phyloP scores from a whole-genome alignment of 345 rosid genomes.

The Syzygium jambos region DNA sequence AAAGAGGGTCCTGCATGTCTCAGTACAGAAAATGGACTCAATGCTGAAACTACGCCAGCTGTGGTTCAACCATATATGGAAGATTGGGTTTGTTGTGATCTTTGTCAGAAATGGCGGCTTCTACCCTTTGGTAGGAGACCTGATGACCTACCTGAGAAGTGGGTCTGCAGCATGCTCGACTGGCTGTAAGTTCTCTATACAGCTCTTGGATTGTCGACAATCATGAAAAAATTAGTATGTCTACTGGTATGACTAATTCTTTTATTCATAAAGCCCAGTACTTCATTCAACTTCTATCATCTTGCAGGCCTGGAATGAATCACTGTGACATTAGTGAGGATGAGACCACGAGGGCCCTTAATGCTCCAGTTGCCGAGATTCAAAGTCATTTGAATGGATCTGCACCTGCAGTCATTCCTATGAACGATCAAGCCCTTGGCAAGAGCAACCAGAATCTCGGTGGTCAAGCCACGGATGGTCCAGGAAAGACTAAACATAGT shows the following conservation, averaged over 20 bases:
- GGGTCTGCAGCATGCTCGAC: slow-evolving; percentile 87
- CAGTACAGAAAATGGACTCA: slow-evolving; percentile 13
- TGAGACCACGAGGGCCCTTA: slow-evolving; percentile 60
- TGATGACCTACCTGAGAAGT: slow-evolving; percentile 75
- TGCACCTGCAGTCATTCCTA: slow-evolving; percentile 9
- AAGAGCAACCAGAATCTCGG: slow-evolving; percentile 5
- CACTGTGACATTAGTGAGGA: slow-evolving; percentile 65
- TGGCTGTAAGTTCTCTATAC: slow-evolving; percentile 81
- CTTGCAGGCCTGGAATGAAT: slow-evolving; percentile 75
- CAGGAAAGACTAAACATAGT: slow-evolving; percentile 17
- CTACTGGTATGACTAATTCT: not conserved
- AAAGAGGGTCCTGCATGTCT: slow-evolving; percentile 17
- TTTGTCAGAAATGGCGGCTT: slow-evolving; percentile 89
- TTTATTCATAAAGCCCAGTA: not conserved
- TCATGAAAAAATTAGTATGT: slow-evolving; percentile 9
- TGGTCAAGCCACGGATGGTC: slow-evolving; percentile 11
- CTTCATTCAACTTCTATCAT: not conserved
- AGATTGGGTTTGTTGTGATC: slow-evolving; percentile 92
- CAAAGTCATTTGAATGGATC: slow-evolving; percentile 22
- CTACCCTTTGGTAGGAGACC: slow-evolving; percentile 74
- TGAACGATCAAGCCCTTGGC: slow-evolving; percentile 7
- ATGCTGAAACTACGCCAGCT: slow-evolving; percentile 16
- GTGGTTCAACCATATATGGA: slow-evolving; percentile 15
- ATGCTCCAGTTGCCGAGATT: not conserved
- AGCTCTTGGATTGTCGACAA: slow-evolving; percentile 8